Evolutionary conservation across 306 rosid genomes (phyloP), one percentile per base, ranked within the genome.

Genomic region (Cyamopsis tetragonoloba): DNA sequence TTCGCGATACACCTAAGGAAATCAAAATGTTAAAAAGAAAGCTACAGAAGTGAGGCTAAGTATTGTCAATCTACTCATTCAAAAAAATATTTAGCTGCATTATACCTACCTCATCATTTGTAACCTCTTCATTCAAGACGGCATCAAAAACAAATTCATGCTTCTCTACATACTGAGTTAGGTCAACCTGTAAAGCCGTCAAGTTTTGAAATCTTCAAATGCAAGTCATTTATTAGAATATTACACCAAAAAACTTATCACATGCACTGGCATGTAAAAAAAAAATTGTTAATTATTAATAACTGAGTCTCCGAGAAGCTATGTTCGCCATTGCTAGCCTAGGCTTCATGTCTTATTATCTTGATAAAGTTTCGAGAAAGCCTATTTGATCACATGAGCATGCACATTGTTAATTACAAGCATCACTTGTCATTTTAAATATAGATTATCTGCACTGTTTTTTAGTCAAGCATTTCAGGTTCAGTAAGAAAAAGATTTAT

Each of bases 131-230:
- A 63, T 86, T 77, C 80, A 91, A 80, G 79, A 91, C 97, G 32
- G 97, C 97, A 80, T 91, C 97, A 78, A 91, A 91, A 72, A 88
- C 83, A 84, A 91, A 91, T 57, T 88, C 96, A 32, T 91, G 97
- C 57, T 84, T 88, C 82, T 91, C 97, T 12, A 84, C 27, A 38
- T 91, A 91, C 72, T 88, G 93, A 63, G 97, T 91, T 12, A 91
- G 78, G 75, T 91, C 96, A 70, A 91, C 97, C 97, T 91, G 84
- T 59, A 70, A 62, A 79, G 71, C 75, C 76, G 39, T 50, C 12
- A 64, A 28, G 65, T 37, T 66, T 37, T 8, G 27, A 31, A 60
- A 18, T 54, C 48, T 51, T 74, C 31, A 75, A 26, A 78, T 31
- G 63, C 51, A 50, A 19, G 57, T 26, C 27, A 41, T 65, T n/a